Evolutionary conservation across 2,329 filamentous ascomycete genomes (phyloP), one percentile per base, ranked within the genome.

Genomic region (Pseudogymnoascus sp.): DNA sequence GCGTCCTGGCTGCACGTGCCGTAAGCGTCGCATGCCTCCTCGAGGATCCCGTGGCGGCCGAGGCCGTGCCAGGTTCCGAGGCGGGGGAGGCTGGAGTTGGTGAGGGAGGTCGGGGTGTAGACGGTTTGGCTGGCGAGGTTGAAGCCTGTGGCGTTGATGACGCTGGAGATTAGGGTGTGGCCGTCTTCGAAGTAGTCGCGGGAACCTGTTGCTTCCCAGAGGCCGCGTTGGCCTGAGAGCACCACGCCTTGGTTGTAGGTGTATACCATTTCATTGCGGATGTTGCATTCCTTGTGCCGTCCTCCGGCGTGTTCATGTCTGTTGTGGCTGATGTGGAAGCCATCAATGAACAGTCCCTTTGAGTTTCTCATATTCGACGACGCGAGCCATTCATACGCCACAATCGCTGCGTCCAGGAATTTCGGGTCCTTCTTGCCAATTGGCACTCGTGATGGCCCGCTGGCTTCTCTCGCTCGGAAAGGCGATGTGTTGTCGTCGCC

Each of bases 191-290:
- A 80, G 72, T 92, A 97, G 0, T 77, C 80, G 1, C 78, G 74
- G 14, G 86, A 82, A 11, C 88, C 89, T 0, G 90, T 96, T 13
- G 86, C 86, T 66, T 90, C 82, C 85, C 89, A 97, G 0, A 97
- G 80, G 1, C 87, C 89, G 35, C 90, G 84, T 63, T 91, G 84
- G 13, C 91, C 93, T 3, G 90, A 92, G 21, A 97, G 82, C 0
- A 97, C 71, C 3, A 97, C 91, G 21, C 93, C 93, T 75, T 97
- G 93, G 76, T 97, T 97, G 78, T 97, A 97, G 0, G 92, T 96
- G 75, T 93, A 96, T 6, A 96, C 88, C 87, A 93, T 93, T 68
- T 93, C 86, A 74, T 96, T 90, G 59, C 92, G 84, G 60, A 84
- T 74, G 72, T 97, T 90, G 74, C 93, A 97, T 66, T 84, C 80